Conservation (phyloP, 2,329 filamentous ascomycete species). For the Penicillium corylophilum region DNA sequence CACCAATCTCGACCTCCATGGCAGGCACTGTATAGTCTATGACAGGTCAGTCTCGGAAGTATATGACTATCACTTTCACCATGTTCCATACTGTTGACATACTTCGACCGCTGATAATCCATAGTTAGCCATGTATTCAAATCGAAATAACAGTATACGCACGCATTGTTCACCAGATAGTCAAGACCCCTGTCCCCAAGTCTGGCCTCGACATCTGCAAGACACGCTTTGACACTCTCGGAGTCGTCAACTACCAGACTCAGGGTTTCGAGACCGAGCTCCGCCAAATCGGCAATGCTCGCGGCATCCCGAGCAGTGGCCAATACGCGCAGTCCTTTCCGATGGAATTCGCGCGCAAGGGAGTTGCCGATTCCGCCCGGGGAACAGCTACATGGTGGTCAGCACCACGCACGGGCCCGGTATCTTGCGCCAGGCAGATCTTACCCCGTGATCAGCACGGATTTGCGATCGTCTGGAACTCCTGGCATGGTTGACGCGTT, state of each 20-base stretch:
- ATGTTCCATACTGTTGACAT: slow-evolving; percentile 10
- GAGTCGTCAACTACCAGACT: slow-evolving; percentile 54
- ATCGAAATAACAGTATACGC: slow-evolving; percentile 15
- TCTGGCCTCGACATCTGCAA: slow-evolving; percentile 46
- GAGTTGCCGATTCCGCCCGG: slow-evolving; percentile 60
- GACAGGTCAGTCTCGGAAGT: background rate
- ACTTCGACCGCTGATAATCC: slow-evolving; percentile 30
- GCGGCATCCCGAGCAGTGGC: slow-evolving; percentile 56
- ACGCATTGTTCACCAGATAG: slow-evolving; percentile 60
- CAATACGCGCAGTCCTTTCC: slow-evolving; percentile 55
- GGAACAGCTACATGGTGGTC: slow-evolving; percentile 28
- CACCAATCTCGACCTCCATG: slow-evolving; percentile 52
- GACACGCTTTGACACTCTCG: slow-evolving; percentile 50
- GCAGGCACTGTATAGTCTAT: slow-evolving; percentile 58
- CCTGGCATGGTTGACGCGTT: slow-evolving; percentile 21
- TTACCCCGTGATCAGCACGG: slow-evolving; percentile 46
- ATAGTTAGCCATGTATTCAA: slow-evolving; percentile 1
- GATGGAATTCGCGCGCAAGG: slow-evolving; percentile 58
- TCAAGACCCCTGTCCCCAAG: slow-evolving; percentile 53
- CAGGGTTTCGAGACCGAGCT: slow-evolving; percentile 55
- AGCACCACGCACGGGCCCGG: slow-evolving; percentile 1
- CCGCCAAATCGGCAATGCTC: slow-evolving; percentile 50
- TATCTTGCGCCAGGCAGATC: slow-evolving; percentile 10
- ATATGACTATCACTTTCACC: background rate
- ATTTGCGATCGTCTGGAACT: slow-evolving; percentile 33